Evolutionary conservation across 169 alveolate species (phyloP), one percentile per base, ranked within the genome.

Genomic region (Cryptosporidium sp.): DNA sequence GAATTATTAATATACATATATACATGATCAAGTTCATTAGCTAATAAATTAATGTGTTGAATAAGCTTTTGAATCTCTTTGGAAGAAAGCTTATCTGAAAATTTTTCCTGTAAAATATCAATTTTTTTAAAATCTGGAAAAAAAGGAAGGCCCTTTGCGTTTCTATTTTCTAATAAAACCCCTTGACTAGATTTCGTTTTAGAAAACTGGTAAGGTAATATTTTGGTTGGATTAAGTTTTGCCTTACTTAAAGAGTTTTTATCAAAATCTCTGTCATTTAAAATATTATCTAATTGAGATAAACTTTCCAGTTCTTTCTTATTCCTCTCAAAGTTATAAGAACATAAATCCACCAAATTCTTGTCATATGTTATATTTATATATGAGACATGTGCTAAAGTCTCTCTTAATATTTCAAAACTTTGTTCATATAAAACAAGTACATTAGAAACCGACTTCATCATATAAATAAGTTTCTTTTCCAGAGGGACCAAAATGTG

Each of bases 381-480:
- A 69, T 69, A 23, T 42, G 62, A 23, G 21, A 69, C 62, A 45
- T 69, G 26, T 21, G 7, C 44, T 45, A 45, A 69, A 21, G 39
- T 45, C n/a, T 29, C 65, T 33, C 68, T 39, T 7, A 73, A 26
- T n/a, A 52, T 37, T n/a, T 53, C 35, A 31, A 52, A 73, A 23
- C 68, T 48, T 35, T 37, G 62, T 42, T 80, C 89, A 60, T 80
- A 80, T 16, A 29, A 62, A 37, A 42, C n/a, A 4, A 80, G 23
- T 12, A 31, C 62, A 10, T 42, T 51, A 18, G 53, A 62, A 44
- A 48, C 16, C 0, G 62, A 65, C 45, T 35, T 60, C 23, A 80
- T 80, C 75, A 80, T 80, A 31, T 31, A 80, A 44, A 62, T 65
- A 23, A 80, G 70, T 21, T 65, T 80, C 39, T 62, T 65, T 65